Percentiles rank a stretch among this genome's conserved stretches.
phyloP scores from a whole-genome alignment of 441 rosid genomes.

The Syzygium malaccense region DNA sequence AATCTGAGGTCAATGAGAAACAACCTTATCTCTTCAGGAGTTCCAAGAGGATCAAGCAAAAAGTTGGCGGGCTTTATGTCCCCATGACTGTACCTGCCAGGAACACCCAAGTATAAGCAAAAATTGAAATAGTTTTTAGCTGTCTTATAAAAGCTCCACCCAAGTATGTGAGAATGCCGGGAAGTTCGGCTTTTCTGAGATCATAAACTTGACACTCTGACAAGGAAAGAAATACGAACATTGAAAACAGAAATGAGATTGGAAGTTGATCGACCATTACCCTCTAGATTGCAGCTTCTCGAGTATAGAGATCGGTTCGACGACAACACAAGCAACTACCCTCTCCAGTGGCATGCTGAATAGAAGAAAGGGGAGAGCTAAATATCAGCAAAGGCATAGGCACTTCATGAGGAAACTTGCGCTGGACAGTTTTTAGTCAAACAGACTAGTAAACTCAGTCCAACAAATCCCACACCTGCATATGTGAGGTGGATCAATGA shows the following conservation, averaged over 20 bases:
- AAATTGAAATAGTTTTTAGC: background rate
- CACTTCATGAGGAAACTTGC: background rate
- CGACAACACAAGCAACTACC: constrained; percentile 2
- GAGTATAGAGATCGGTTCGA: background rate
- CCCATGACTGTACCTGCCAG: constrained; percentile 1
- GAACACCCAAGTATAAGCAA: background rate
- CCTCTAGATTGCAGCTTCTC: constrained; percentile 8
- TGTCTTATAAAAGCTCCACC: background rate
- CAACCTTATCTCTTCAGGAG: background rate
- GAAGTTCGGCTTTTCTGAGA: background rate
- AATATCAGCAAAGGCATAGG: too few relatives aligned
- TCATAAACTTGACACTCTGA: too few relatives aligned
- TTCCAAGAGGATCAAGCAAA: constrained; percentile 5
- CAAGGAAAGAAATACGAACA: background rate
- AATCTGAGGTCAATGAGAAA: constrained; percentile 4
- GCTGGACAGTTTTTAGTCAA: background rate
- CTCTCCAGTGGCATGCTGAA: background rate
- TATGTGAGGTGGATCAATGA: too few relatives aligned
- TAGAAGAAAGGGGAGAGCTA: too few relatives aligned
- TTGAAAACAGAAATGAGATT: background rate
- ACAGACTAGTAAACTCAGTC: constrained; percentile 1
- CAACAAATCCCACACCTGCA: constrained; percentile 3
- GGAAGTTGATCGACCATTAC: background rate
- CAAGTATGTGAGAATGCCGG: too few relatives aligned
- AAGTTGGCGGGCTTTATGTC: constrained; percentile 3